A percentile compares a stretch with the other conserved stretches of the same genome.
Conservation (phyloP, 2,329 filamentous ascomycete genomes). For the Rhynchosporium agropyri region DNA sequence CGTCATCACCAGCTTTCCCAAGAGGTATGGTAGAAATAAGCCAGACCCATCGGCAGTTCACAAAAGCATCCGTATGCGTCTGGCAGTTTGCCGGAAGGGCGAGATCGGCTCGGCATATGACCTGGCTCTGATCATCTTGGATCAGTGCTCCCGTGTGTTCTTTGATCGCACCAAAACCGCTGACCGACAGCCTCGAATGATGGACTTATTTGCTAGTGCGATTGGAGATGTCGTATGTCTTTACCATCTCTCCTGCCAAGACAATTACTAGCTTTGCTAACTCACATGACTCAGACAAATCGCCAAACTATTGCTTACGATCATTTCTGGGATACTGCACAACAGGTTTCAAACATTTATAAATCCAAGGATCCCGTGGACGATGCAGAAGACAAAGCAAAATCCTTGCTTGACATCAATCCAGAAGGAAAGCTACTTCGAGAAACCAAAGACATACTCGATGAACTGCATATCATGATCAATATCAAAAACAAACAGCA, state of each 20-base stretch:
- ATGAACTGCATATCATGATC: background rate
- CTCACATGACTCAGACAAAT: background rate
- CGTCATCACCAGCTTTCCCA: constrained; percentile 41
- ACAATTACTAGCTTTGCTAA: no score
- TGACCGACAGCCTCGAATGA: background rate
- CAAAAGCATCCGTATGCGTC: constrained; percentile 43
- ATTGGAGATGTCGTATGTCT: background rate
- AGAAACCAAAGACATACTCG: background rate
- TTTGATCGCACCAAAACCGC: constrained; percentile 39
- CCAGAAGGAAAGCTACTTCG: background rate
- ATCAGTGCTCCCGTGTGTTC: constrained; percentile 45
- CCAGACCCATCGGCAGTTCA: constrained; percentile 47
- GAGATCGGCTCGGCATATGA: constrained; percentile 45
- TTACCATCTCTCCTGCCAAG: no score
- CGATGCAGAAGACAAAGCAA: background rate
- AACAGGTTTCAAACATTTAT: background rate
- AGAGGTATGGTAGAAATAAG: constrained; percentile 48
- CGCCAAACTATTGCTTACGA: background rate
- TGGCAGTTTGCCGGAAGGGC: constrained; percentile 35
- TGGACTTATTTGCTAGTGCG: background rate
- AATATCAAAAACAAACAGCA: background rate
- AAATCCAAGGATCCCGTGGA: background rate
- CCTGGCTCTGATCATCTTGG: constrained; percentile 45
- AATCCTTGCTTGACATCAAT: background rate
- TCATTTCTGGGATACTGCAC: background rate